A percentile compares a stretch with the other conserved stretches of the same genome.
Conservation (phyloP, 2,329 filamentous ascomycete genomes). For the Dactylella cylindrospora region DNA sequence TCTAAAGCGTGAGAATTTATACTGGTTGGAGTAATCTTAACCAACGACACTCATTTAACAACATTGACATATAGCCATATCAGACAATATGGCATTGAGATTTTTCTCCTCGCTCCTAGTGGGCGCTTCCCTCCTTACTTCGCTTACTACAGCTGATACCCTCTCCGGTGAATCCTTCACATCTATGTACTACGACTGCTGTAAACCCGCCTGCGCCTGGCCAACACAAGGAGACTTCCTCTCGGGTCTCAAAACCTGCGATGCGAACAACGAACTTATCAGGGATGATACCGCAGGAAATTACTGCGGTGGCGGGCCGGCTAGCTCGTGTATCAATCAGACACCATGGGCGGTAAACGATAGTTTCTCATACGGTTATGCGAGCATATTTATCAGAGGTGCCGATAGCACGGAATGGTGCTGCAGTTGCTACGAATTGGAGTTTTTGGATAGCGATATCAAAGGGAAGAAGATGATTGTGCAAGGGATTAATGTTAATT, state of each 20-base stretch:
- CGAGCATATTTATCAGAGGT: constrained; percentile 61
- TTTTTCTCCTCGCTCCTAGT: constrained; percentile 31
- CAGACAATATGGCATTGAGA: constrained; percentile 7
- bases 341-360: constrained; percentile 65
- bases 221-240: constrained; percentile 42
- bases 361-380: constrained; percentile 64
- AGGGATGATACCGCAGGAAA: constrained; percentile 45
- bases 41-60: too few relatives aligned
- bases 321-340: constrained; percentile 65
- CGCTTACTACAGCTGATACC: constrained; percentile 2
- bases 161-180: constrained; percentile 35
- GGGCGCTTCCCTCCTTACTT: constrained; percentile 5
- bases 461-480: constrained; percentile 66
- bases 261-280: constrained; percentile 27
- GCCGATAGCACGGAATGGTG: constrained; percentile 64
- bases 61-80: not conserved
- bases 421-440: constrained; percentile 66
- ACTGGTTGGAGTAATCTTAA: too few relatives aligned
- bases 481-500: constrained; percentile 61
- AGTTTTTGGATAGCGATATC: constrained; percentile 58
- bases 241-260: constrained; percentile 45
- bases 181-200: constrained; percentile 61
- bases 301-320: constrained; percentile 62
- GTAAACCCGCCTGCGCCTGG: constrained; percentile 66
- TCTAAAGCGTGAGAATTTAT: not conserved